Base-by-base conservation (phyloP, 129 eudicot genomes). In the Artemisia argyi region DNA sequence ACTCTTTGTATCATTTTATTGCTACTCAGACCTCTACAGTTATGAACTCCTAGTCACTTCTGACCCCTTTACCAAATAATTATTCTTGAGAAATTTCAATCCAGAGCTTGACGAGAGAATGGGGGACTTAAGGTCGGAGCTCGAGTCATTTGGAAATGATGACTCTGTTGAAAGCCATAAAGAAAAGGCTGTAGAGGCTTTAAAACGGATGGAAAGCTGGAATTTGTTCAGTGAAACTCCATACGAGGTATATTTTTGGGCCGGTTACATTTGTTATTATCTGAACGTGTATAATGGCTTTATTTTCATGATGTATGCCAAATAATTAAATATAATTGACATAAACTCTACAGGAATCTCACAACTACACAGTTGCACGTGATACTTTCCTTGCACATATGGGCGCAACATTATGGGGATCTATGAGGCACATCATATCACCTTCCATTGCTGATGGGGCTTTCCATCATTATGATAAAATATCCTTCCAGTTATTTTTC, bases 101-200 rank as follows among this genome's bases (percentile, higher is more conserved):
- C 66, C 84, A 93, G 98, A 93, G 87, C 97, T 93, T 85, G 98
- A 90, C 3, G 98, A 93, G 87, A 91, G 98, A 79, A 93, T 93
- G 98, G 80, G 73, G 61, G 98, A 93, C 73, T 82, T 93, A 80
- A 87, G 83, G 80, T 66, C 82, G 11, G 98, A 93, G 81, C 97
- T 93, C 30, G 83, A 87, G 83, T 78, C 96, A 26, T 80, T 87
- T 76, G 97, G 88, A 79, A 93, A 83, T 44, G 96, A 88, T 26
- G 97, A 87, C n/a, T 63, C 82, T 66, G 96, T 85, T 77, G 98
- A 90, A 83, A 81, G 76, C 68, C 96, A 87, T 79, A 87, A 76
- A 72, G 79, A 54, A 75, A 93, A 90, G 78, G 97, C 98, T 50
- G 51, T 90, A 28, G 97, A 93, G 80, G 98, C 98, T 66, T 79